Evolutionary conservation across 2,329 filamentous ascomycete species (phyloP), one percentile per base, ranked within the genome.

Genomic region (Diaporthe sp.): DNA sequence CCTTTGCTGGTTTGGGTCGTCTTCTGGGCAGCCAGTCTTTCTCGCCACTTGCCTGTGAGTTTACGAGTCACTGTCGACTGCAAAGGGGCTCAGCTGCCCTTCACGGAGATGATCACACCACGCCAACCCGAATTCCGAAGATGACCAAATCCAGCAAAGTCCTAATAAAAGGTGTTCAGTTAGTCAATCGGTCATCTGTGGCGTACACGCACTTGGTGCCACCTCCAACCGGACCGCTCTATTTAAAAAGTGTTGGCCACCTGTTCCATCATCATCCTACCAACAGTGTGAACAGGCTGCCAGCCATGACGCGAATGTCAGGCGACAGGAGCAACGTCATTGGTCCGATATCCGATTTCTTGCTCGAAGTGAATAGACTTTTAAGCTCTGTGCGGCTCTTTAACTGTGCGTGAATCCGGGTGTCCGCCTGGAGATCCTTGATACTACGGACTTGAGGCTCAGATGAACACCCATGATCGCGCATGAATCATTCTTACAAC

Each of bases 311-410:
- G 28, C 33, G 13, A 30, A 38, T 22, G 33, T 10, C 15, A 54
- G 30, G 17, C 30, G 30, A 28, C 61, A 25, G 45, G n/a, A 5
- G 45, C 45, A 52, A 33, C 9, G 15, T 67, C 8, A 38, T 47
- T 67, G 28, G 61, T 19, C 28, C 61, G 13, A 13, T 17, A 22
- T 8, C 30, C 25, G 28, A 13, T 13, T 8, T 12, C 4, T 19
- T 30, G 22, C 13, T 35, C 45, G 22, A 30, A 17, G 61, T 38
- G 5, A 33, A 67, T 13, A 38, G 22, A 19, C 22, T 28, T 38
- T 52, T 52, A 52, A 52, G 64, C 45, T 67, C 15, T 52, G 4
- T 67, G 64, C 22, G 30, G 64, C 45, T 52, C 45, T 67, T 35
- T 33, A 22, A 28, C 15, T 17, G n/a, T 38, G 38, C 25, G 64